Evolutionary conservation across 495 filamentous ascomycete genomes (phyloP).

Genomic region (Xylaria telfairii): DNA sequence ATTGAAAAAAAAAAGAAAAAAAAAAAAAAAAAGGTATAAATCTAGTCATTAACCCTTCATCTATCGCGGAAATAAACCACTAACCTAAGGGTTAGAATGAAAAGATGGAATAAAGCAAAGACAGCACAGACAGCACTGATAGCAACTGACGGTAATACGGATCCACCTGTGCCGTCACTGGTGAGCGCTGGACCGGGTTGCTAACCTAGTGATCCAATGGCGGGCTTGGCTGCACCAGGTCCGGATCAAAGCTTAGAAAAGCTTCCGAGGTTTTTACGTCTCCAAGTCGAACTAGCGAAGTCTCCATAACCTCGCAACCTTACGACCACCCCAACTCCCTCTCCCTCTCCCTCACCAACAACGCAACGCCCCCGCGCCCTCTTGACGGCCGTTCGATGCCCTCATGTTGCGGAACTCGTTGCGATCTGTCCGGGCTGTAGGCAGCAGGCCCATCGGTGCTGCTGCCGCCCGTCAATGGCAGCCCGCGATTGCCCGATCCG

Average conservation of each 20-base stretch:
- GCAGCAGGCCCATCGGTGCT: conserved; percentile 55
- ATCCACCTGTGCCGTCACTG: conserved; percentile 24
- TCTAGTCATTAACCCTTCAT: too few relatives aligned
- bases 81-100: too few relatives aligned
- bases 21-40: too few relatives aligned
- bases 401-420: conserved; percentile 73
- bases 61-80: background rate
- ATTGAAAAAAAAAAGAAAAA: too few relatives aligned
- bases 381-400: conserved; percentile 56
- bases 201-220: conserved; percentile 1
- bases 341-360: conserved; percentile 23
- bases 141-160: background rate
- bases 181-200: conserved; percentile 6
- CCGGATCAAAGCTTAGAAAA: conserved; percentile 32
- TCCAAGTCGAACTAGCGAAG: conserved; percentile 9
- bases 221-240: conserved; percentile 15
- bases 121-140: background rate
- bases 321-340: conserved; percentile 35
- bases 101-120: background rate
- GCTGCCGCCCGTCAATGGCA: conserved; percentile 63
- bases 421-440: conserved; percentile 62
- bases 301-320: conserved; percentile 41
- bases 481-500: conserved; percentile 43
- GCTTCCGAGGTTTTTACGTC: conserved; percentile 49
- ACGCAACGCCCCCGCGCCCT: conserved; percentile 41